Base-by-base conservation (phyloP, 768 basidiomycete species). In the Phlebiopsis flavidoalba region DNA sequence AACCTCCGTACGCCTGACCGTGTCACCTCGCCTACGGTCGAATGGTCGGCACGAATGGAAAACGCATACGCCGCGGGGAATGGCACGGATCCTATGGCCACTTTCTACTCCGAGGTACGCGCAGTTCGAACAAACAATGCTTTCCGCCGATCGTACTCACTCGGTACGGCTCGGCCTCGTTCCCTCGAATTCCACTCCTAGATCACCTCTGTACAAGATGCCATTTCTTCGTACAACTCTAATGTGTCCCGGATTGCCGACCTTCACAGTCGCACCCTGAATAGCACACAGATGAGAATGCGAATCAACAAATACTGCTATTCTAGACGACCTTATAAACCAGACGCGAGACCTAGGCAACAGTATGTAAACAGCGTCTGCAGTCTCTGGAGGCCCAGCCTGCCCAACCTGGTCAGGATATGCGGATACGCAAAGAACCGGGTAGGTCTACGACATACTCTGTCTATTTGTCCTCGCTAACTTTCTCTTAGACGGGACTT, bases 191-290 rank as follows among this genome's bases (percentile, higher is more conserved):
- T 8, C 17, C 36, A 26, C 48, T 24, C 50, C 1, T 60, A 93
- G 92, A 88, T 94, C 65, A 79, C 87, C 22, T 84, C 83, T 47
- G 75, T 94, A 51, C 89, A 91, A 81, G 89, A 92, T 60, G 77
- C 75, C 57, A 75, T 93, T 40, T 76, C 80, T 22, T 78, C 79
- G 10, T 90, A 89, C 74, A 89, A 86, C 61, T 76, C 81, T 63
- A 91, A 90, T 73, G 79, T 93, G 22, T 64, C 79, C 21, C 81
- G 80, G 31, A 88, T 94, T 67, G 76, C 83, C 21, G 88, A 91
- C 55, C 75, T 88, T 24, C 91, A 94, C 67, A 85, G 85, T 40
- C 84, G 86, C 60, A 85, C 87, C 19, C 74, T 94, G 57, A 88
- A 88, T 70, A 86, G 85, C 71, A 86, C 71, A 86, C 85, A 72